Conservation (phyloP, 148 eudicot species). For the Vaccinium macrocarpon region DNA sequence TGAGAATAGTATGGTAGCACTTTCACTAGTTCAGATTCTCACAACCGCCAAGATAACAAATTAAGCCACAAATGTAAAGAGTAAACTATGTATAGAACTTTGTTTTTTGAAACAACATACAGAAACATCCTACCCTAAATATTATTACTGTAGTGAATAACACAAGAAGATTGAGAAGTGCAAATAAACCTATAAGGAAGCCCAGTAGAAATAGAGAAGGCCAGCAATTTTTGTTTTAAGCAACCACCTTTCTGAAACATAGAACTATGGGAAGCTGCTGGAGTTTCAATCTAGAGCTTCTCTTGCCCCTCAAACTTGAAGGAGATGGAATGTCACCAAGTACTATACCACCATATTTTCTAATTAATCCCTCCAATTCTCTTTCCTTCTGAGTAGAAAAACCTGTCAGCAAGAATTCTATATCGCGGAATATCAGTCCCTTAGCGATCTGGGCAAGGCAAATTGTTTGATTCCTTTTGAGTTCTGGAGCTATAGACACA, state of each 20-base stretch:
- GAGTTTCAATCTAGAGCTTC: constrained; percentile 35
- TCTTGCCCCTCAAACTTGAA: constrained; percentile 42
- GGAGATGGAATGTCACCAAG: constrained; percentile 69
- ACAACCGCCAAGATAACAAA: background rate
- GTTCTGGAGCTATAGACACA: constrained; percentile 42
- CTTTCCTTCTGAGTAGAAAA: constrained; percentile 61
- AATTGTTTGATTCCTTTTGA: constrained; percentile 41
- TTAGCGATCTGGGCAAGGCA: constrained; percentile 33
- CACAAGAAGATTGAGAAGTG: background rate
- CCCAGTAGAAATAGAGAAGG: background rate
- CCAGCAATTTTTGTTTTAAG: constrained; percentile 4
- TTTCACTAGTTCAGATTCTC: background rate
- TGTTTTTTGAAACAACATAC: background rate
- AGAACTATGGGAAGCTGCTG: constrained; percentile 68
- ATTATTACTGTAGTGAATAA: background rate
- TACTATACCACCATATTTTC: constrained; percentile 74
- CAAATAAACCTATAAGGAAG: background rate
- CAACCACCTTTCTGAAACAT: constrained; percentile 57
- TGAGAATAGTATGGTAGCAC: background rate
- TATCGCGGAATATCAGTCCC: constrained; percentile 51
- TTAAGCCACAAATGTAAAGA: background rate
- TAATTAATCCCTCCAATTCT: constrained; percentile 56
- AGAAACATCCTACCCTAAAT: background rate
- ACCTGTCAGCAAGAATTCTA: constrained; percentile 81
- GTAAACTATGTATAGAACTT: background rate